These are phyloP conservation scores for Botrytis hyacinthi DNA, from an alignment of 2,329 filamentous ascomycete species.

Conservation along the genomic window DNA sequence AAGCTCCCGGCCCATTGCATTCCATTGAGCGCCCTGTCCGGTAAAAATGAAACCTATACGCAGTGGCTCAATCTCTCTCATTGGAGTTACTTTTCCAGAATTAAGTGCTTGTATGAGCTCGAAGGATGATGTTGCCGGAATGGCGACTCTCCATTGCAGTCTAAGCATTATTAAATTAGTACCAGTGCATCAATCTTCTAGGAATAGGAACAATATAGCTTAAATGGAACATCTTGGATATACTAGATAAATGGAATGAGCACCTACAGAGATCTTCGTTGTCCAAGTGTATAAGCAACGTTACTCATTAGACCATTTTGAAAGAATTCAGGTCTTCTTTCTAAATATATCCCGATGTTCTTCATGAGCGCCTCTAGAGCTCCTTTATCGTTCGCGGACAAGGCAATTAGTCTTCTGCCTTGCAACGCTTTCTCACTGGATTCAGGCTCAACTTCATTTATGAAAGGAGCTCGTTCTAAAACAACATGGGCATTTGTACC, in stretches of 20 bases:
- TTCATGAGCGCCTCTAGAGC: slow-evolving; percentile 34
- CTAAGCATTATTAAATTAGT: neutral
- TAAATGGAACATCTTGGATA: neutral
- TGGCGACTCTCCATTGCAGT: slow-evolving; percentile 34
- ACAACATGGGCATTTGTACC: slow-evolving; percentile 29
- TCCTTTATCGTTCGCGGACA: slow-evolving; percentile 34
- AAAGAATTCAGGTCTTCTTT: slow-evolving; percentile 36
- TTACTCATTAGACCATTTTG: slow-evolving; percentile 37
- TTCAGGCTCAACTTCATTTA: slow-evolving; percentile 32
- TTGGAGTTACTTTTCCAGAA: slow-evolving; percentile 38
- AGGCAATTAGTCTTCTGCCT: slow-evolving; percentile 36
- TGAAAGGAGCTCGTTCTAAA: slow-evolving; percentile 31
- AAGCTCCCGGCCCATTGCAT: slow-evolving; percentile 30
- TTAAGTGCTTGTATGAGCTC: slow-evolving; percentile 34
- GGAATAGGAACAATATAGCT: neutral
- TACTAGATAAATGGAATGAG: neutral
- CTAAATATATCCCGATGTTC: slow-evolving; percentile 35
- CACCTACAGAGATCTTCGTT: slow-evolving; percentile 31
- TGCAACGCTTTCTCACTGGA: slow-evolving; percentile 26
- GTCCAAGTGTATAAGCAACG: slow-evolving; percentile 35
- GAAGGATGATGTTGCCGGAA: slow-evolving; percentile 31
- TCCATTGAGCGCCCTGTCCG: slow-evolving; percentile 31
- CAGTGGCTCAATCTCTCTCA: slow-evolving; percentile 28
- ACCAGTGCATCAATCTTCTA: neutral
- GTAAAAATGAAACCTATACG: slow-evolving; percentile 27